phyloP scores from a whole-genome alignment of 345 rosid genomes.

The Lumnitzera littorea region DNA sequence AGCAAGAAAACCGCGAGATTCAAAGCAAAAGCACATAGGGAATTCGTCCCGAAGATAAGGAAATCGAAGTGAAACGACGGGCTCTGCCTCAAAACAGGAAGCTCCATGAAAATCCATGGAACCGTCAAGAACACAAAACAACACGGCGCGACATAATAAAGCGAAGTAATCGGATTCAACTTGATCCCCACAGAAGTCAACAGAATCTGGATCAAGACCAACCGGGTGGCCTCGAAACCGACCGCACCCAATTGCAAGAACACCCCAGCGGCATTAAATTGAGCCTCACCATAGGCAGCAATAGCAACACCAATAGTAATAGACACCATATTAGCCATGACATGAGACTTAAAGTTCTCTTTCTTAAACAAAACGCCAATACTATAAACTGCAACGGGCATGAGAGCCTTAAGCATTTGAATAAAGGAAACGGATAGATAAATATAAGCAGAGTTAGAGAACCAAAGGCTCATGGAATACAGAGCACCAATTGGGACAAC shows the following conservation, averaged over 20 bases:
- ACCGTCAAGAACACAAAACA: slow-evolving; percentile 29
- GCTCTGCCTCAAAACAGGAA: slow-evolving; percentile 24
- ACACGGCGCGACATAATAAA: slow-evolving; percentile 40
- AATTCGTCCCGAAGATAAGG: slow-evolving; percentile 37
- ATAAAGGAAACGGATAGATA: slow-evolving; percentile 41
- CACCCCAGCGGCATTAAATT: slow-evolving; percentile 34
- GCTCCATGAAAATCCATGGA: slow-evolving; percentile 35
- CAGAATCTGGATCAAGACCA: slow-evolving; percentile 39
- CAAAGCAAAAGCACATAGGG: slow-evolving; percentile 62
- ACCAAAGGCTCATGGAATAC: slow-evolving; percentile 35
- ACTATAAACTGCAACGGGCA: slow-evolving; percentile 41
- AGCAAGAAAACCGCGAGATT: slow-evolving; percentile 71
- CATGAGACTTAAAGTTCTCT: slow-evolving; percentile 24
- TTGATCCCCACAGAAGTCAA: slow-evolving; percentile 29
- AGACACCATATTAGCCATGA: slow-evolving; percentile 36
- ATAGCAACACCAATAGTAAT: slow-evolving; percentile 37
- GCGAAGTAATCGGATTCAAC: slow-evolving; percentile 33
- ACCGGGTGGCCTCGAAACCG: slow-evolving; percentile 35
- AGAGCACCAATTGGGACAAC: slow-evolving; percentile 41
- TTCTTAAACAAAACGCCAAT: slow-evolving; percentile 19
- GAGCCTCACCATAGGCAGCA: slow-evolving; percentile 42
- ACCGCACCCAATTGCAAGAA: slow-evolving; percentile 38
- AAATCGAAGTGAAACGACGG: slow-evolving; percentile 38
- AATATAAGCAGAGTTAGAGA: slow-evolving; percentile 41
- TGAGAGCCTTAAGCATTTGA: slow-evolving; percentile 46